These are phyloP conservation scores for Fusarium torreyae DNA, from an alignment of 2,329 filamentous ascomycete genomes.

Conservation along the genomic window DNA sequence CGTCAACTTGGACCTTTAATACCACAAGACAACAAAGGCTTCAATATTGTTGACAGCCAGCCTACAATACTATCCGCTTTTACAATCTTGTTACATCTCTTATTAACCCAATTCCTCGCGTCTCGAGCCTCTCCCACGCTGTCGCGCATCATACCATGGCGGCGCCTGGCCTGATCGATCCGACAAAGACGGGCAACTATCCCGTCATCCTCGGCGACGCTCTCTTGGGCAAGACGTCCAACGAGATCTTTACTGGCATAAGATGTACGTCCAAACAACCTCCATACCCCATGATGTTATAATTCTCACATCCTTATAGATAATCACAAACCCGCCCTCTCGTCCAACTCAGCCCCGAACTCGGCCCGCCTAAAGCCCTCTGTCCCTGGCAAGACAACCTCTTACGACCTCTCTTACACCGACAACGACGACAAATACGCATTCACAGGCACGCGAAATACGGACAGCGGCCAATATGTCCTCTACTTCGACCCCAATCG, in stretches of 20 bases:
- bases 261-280: slow-evolving; percentile 65
- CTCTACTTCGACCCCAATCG: slow-evolving; percentile 83
- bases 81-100: not conserved
- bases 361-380: slow-evolving; percentile 68
- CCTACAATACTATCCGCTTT: not conserved
- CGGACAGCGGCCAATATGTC: slow-evolving; percentile 71
- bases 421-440: slow-evolving; percentile 71
- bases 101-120: not conserved
- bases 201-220: slow-evolving; percentile 75
- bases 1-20: slow-evolving; percentile 25
- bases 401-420: slow-evolving; percentile 70
- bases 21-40: slow-evolving; percentile 7
- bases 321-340: slow-evolving; percentile 72
- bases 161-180: slow-evolving; percentile 65
- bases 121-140: not conserved
- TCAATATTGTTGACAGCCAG: not conserved
- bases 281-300: not conserved
- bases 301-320: slow-evolving; percentile 59
- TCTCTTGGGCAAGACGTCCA: slow-evolving; percentile 68
- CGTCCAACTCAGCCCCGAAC: slow-evolving; percentile 64
- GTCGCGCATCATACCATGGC: slow-evolving; percentile 40
- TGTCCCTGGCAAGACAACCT: slow-evolving; percentile 63
- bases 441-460: slow-evolving; percentile 72
- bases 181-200: slow-evolving; percentile 73
- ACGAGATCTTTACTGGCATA: slow-evolving; percentile 73